phyloP scores from a whole-genome alignment of 495 filamentous ascomycete genomes.

The Neurospora tetraspora region DNA sequence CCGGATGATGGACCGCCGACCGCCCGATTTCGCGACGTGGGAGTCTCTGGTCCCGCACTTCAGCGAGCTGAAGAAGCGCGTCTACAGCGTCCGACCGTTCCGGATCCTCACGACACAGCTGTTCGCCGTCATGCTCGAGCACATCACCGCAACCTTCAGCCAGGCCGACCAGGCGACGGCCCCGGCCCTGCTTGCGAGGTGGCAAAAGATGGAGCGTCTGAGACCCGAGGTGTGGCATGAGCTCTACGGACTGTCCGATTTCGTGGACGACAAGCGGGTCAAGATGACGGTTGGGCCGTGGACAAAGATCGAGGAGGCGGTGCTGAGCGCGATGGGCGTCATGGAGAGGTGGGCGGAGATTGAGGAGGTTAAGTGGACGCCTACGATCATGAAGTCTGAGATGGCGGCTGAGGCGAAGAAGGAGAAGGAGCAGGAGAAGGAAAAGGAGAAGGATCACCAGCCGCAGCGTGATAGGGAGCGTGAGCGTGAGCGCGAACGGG shows the following conservation, averaged over 20 bases:
- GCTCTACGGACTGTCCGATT: constrained; percentile 4
- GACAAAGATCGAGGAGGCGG: constrained; percentile 23
- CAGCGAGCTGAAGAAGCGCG: constrained; percentile 16
- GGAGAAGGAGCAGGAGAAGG: constrained; percentile 3
- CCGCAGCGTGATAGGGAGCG: not conserved
- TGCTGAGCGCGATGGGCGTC: constrained; percentile 13
- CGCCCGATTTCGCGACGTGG: constrained; percentile 16
- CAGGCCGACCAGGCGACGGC: constrained; percentile 14
- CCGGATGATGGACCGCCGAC: constrained; percentile 14
- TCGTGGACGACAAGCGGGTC: constrained; percentile 16
- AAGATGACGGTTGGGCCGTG: constrained; percentile 25
- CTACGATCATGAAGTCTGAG: constrained; percentile 4
- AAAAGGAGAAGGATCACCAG: not conserved
- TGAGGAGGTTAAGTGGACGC: constrained; percentile 22
- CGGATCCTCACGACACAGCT: constrained; percentile 23
- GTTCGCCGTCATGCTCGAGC: constrained; percentile 27
- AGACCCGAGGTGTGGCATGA: constrained; percentile 19
- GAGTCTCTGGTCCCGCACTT: constrained; percentile 24
- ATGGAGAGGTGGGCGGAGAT: constrained; percentile 22
- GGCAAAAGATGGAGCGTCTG: constrained; percentile 8
- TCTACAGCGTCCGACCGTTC: constrained; percentile 15
- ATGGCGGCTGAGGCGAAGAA: not conserved
- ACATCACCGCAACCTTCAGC: constrained; percentile 19
- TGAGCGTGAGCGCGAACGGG: constrained; percentile 3
- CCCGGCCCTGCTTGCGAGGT: constrained; percentile 5